These are phyloP conservation scores for Thalassiosira livingstoniorum DNA, from an alignment of 352 stramenopile species.

Conservation along the genomic window DNA sequence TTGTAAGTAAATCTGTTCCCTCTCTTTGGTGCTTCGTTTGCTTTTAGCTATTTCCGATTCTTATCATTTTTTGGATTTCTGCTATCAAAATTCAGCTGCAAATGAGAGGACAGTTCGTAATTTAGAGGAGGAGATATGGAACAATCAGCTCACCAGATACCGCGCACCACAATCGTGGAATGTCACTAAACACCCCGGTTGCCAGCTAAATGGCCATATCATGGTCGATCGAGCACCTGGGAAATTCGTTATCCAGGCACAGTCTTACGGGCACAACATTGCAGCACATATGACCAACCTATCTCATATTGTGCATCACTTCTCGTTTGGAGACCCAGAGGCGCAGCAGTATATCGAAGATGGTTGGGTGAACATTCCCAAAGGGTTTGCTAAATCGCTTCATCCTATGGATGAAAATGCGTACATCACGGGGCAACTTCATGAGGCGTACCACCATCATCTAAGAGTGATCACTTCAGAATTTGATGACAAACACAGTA, in stretches of 20 bases:
- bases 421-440: slow-evolving; percentile 92
- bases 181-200: slow-evolving; percentile 77
- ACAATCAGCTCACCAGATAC: slow-evolving; percentile 48
- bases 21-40: not conserved
- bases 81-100: slow-evolving; percentile 20
- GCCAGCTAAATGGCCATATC: slow-evolving; percentile 83
- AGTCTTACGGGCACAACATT: slow-evolving; percentile 87
- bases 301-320: slow-evolving; percentile 93
- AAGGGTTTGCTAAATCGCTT: slow-evolving; percentile 61
- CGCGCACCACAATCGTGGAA: slow-evolving; percentile 45
- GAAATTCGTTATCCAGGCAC: slow-evolving; percentile 94
- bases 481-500: slow-evolving; percentile 49
- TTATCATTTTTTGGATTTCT: no score
- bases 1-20: slow-evolving; percentile 32
- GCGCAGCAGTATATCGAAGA: slow-evolving; percentile 26
- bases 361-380: slow-evolving; percentile 35
- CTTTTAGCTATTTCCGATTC: no score
- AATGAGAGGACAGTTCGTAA: slow-evolving; percentile 43
- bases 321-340: slow-evolving; percentile 90
- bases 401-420: slow-evolving; percentile 92
- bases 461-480: slow-evolving; percentile 96
- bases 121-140: slow-evolving; percentile 51
- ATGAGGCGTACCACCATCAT: slow-evolving; percentile 98
- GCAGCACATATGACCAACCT: slow-evolving; percentile 93
- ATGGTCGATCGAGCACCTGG: slow-evolving; percentile 90